Percentiles rank a stretch among this genome's conserved stretches.
These are phyloP conservation scores for Barbatosphaeria neglecta DNA, from an alignment of 495 filamentous ascomycete species.

Conservation along the genomic window DNA sequence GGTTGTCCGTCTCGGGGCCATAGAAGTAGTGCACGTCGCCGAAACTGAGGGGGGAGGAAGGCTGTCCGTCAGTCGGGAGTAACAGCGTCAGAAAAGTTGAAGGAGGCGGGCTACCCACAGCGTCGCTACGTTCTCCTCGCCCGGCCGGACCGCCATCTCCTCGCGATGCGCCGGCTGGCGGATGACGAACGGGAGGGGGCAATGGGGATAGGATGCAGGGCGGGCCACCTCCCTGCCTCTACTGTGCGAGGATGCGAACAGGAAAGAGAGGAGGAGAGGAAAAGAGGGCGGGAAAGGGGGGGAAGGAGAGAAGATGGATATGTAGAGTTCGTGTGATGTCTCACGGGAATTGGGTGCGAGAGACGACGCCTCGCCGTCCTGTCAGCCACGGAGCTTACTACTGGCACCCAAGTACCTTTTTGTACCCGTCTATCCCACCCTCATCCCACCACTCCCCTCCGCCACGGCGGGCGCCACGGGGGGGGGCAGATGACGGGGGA, in stretches of 20 bases:
- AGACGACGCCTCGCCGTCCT: too few relatives aligned
- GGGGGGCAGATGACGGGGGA: too few relatives aligned
- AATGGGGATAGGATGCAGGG: not conserved
- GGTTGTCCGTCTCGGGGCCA: constrained; percentile 53
- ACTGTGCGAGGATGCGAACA: not conserved
- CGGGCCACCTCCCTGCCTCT: not conserved
- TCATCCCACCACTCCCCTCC: too few relatives aligned
- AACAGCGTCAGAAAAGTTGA: not conserved
- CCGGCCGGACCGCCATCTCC: constrained; percentile 64
- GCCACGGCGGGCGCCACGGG: too few relatives aligned
- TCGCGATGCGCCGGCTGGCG: not conserved
- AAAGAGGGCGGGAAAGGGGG: not conserved
- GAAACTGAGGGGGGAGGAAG: constrained; percentile 43
- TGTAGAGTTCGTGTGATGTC: too few relatives aligned
- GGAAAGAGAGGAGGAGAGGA: not conserved
- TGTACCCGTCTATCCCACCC: too few relatives aligned
- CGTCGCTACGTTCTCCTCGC: constrained; percentile 68
- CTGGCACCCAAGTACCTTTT: too few relatives aligned
- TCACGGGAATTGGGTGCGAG: too few relatives aligned
- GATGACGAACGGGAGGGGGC: not conserved
- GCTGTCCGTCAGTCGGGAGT: constrained; percentile 4
- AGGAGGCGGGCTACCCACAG: constrained; percentile 46
- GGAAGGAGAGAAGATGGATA: not conserved
- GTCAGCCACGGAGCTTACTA: too few relatives aligned
- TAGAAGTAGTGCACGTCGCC: constrained; percentile 89